phyloP scores from a whole-genome alignment of 2,329 filamentous ascomycete species.

The Ophiocordyceps camponoti-floridani region DNA sequence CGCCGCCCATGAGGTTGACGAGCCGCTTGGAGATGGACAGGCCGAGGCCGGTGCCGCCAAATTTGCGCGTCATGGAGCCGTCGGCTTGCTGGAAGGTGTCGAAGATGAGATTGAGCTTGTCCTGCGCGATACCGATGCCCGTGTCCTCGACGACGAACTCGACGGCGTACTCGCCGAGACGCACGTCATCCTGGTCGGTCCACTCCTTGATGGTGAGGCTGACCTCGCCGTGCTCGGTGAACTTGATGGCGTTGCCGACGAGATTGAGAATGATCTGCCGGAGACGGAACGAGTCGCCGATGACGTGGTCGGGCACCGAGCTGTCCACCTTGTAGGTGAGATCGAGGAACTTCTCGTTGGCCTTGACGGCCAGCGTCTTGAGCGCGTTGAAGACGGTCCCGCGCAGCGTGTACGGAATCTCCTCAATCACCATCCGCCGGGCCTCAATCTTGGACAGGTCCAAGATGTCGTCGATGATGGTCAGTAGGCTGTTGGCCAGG shows the following conservation, averaged over 20 bases:
- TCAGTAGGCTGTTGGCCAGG: constrained; percentile 84
- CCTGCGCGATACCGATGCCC: constrained; percentile 86
- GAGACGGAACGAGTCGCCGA: constrained; percentile 90
- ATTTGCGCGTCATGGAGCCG: constrained; percentile 88
- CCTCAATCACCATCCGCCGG: constrained; percentile 94
- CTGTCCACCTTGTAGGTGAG: constrained; percentile 88
- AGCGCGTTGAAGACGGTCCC: constrained; percentile 94
- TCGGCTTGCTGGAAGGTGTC: constrained; percentile 98
- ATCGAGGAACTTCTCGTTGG: constrained; percentile 87
- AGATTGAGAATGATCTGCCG: constrained; percentile 94
- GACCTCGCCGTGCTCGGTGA: constrained; percentile 92
- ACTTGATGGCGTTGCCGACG: constrained; percentile 97
- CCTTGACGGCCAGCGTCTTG: constrained; percentile 92
- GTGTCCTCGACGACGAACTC: constrained; percentile 94
- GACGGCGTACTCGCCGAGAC: constrained; percentile 68
- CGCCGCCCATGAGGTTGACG: constrained; percentile 90
- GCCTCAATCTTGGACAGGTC: constrained; percentile 76
- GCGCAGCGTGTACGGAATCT: constrained; percentile 87
- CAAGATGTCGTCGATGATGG: constrained; percentile 79
- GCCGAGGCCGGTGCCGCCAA: constrained; percentile 85
- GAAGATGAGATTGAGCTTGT: constrained; percentile 94
- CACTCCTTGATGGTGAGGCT: constrained; percentile 70
- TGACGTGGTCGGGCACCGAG: constrained; percentile 83
- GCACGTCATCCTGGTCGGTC: constrained; percentile 44
- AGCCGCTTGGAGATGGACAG: constrained; percentile 89